Evolutionary conservation across 2,329 filamentous ascomycete genomes (phyloP).

Genomic region (Penicillium corylophilum): DNA sequence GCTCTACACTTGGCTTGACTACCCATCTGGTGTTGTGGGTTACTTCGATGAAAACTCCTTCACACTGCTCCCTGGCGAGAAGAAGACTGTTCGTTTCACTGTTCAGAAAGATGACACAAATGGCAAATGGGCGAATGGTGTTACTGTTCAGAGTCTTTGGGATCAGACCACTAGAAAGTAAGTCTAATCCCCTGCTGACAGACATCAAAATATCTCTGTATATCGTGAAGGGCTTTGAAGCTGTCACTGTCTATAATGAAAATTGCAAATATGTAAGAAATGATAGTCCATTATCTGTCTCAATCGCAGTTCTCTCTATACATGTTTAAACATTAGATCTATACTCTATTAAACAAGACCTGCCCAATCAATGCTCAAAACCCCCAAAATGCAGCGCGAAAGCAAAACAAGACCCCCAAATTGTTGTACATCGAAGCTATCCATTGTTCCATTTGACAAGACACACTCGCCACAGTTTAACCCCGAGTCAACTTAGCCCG

Average conservation of each 20-base stretch:
- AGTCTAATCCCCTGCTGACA: background rate
- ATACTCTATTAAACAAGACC: background rate
- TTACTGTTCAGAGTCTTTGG: constrained; percentile 56
- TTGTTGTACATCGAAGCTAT: background rate
- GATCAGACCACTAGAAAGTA: constrained; percentile 36
- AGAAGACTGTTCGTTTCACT: constrained; percentile 47
- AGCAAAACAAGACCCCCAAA: background rate
- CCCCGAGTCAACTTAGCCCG: constrained; percentile 11
- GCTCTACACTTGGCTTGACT: constrained; percentile 57
- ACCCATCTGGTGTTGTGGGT: constrained; percentile 50
- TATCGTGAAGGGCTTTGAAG: background rate
- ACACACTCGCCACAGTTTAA: background rate
- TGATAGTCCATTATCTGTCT: background rate
- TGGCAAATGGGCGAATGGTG: constrained; percentile 47
- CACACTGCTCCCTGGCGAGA: constrained; percentile 48
- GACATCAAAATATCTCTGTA: background rate
- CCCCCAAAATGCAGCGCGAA: background rate
- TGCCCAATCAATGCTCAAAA: background rate
- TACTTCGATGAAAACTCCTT: constrained; percentile 57
- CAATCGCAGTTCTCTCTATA: background rate
- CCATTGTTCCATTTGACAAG: background rate
- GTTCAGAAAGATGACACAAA: constrained; percentile 47
- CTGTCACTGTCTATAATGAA: background rate
- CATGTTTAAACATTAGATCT: background rate
- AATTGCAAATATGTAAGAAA: background rate